Evolutionary conservation across 306 rosid species (phyloP), one percentile per base, ranked within the genome.

Genomic region (Trifolium dubium): DNA sequence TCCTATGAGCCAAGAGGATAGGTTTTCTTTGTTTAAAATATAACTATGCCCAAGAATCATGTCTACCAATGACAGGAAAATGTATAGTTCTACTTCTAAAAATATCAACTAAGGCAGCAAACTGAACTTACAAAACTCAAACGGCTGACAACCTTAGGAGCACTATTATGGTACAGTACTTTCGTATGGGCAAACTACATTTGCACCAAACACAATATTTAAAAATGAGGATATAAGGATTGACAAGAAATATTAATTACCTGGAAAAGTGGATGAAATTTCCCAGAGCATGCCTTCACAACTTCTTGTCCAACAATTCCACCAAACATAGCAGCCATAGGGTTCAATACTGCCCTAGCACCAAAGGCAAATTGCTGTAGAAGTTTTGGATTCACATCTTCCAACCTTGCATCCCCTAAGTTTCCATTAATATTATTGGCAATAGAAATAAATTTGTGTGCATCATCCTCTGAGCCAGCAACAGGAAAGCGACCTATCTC

Each of bases 291-390:
- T 49, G 98, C 98, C 86, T 92, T 92, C 32, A 92, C 88, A 66
- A 92, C 92, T 84, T 92, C 98, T 75, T 92, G 98, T 74, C 95
- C 98, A 37, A 88, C 96, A 77, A 92, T 79, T 72, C 98, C 96
- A 81, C 97, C 97, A 79, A 92, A 89, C 95, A 92, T 92, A 44
- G 98, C 97, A 37, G 98, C 98, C 97, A 92, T 90, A 65, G 98
- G 98, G 71, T 87, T 92, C 77, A 92, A 86, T 37, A 89, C 97
- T 1, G 97, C 98, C 87, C 79, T 88, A 53, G 98, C 92, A 53
- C 98, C 98, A 78, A 83, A 92, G 47, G 98, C 90, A 77, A 92
- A 90, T 54, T 88, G 92, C 55, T 81, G 84, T 67, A 92, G 37
- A 68, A 92, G 89, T 77, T 87, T 88, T 18, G 91, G 85, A 71